Evolutionary conservation across 2,329 filamentous ascomycete genomes (phyloP), one percentile per base, ranked within the genome.

Genomic region (Blastomyces silverae): DNA sequence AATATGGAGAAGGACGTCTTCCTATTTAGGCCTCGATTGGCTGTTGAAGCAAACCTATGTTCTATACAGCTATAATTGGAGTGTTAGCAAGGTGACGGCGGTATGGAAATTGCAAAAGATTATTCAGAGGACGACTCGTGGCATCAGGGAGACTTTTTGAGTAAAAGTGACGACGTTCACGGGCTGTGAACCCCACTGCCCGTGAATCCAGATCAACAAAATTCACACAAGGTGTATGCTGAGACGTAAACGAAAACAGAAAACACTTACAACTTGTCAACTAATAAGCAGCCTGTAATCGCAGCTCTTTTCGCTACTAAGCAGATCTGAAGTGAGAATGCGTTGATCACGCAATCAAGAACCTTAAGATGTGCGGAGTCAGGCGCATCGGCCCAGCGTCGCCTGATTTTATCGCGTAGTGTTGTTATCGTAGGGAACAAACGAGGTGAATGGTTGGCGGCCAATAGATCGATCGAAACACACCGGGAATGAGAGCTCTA

Each of bases 261-360:
- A 57, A 22, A 42, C 17, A 59, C 56, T 25, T 59, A 59, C 56
- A 59, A 44, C 56, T 59, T 37, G 37, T 44, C 13, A 44, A 28
- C 56, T 17, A 28, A 44, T 44, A 44, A 15, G n/a, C 3, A 10
- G 28, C 56, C 37, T 59, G 22, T 42, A 25, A 44, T 59, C 22
- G 22, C 56, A 59, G 56, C 56, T 57, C 34, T 25, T 56, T 56
- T 17, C 31, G 37, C 37, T 42, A 10, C 8, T 42, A 22, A 13
- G 37, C 20, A 25, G n/a, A 37, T 37, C 34, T 42, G 22, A 8
- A 15, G 22, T 44, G 10, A 25, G 20, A 58, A 58, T 25, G 57
- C 39, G 13, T 15, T 39, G 42, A 39, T 20, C 42, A n/a, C 44
- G 20, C 17, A 48, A 61, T 50, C 31, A 44, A 48, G 37, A 31